Conservation (phyloP, 371 early-diverging fungal genomes). For the Mortierella sp. region DNA sequence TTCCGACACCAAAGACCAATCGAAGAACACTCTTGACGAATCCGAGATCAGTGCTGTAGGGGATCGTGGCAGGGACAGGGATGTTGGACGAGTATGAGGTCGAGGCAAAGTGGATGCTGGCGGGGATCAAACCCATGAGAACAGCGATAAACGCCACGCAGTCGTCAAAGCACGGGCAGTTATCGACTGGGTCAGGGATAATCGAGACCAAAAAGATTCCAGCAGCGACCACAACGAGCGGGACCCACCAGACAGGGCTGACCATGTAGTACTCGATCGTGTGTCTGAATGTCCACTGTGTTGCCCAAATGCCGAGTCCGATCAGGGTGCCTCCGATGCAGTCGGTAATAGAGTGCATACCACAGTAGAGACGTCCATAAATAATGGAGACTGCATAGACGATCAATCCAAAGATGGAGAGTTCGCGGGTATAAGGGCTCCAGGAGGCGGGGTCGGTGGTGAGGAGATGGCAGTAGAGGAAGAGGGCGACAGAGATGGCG, state of each 20-base stretch:
- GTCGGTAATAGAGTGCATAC: constrained; percentile 85
- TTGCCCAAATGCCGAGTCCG: constrained; percentile 69
- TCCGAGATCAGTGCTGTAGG: constrained; percentile 58
- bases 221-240: constrained; percentile 31
- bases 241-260: constrained; percentile 65
- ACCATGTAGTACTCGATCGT: constrained; percentile 67
- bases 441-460: constrained; percentile 42
- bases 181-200: constrained; percentile 82
- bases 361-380: constrained; percentile 79
- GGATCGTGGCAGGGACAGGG: constrained; percentile 58
- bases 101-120: constrained; percentile 61
- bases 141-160: constrained; percentile 83
- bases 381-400: constrained; percentile 78
- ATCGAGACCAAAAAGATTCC: constrained; percentile 64
- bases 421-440: constrained; percentile 58
- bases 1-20: constrained; percentile 65
- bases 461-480: constrained; percentile 65
- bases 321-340: constrained; percentile 77
- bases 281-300: constrained; percentile 70
- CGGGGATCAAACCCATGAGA: constrained; percentile 75
- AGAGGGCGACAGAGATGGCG: constrained; percentile 79
- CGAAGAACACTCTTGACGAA: constrained; percentile 60
- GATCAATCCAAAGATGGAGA: constrained; percentile 59
- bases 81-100: constrained; percentile 58
- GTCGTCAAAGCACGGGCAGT: constrained; percentile 89